phyloP scores from a whole-genome alignment of 768 basidiomycete species.

The Serendipita sp. region DNA sequence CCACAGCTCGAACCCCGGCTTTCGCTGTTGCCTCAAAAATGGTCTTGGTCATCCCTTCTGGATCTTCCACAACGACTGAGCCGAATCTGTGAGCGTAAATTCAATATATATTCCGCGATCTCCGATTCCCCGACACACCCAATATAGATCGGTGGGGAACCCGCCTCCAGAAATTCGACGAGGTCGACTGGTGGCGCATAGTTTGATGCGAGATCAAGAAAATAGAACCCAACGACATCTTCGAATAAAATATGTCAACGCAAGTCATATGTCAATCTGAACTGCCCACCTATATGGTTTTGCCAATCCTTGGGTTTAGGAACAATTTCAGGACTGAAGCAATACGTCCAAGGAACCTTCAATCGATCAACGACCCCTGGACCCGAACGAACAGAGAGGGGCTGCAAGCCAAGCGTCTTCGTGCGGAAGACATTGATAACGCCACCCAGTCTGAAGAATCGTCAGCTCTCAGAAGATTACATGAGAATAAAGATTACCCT shows the following conservation, averaged over 20 bases:
- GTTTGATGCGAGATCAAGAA: constrained; percentile 35
- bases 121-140: constrained; percentile 20
- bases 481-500: constrained; percentile 24
- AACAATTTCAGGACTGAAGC: constrained; percentile 41
- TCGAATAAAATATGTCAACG: background rate
- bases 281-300: constrained; percentile 35
- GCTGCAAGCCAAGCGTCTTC: constrained; percentile 30
- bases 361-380: constrained; percentile 36
- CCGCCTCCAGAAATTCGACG: constrained; percentile 31
- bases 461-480: background rate
- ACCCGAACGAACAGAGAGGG: constrained; percentile 35
- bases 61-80: constrained; percentile 43
- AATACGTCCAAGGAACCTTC: constrained; percentile 48
- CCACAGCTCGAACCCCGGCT: constrained; percentile 42
- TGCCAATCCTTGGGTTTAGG: constrained; percentile 51
- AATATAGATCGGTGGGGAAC: constrained; percentile 42
- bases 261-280: background rate
- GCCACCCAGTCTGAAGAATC: constrained; percentile 34
- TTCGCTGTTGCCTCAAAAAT: constrained; percentile 43
- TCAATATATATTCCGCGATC: no score
- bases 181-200: constrained; percentile 35
- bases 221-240: constrained; percentile 55
- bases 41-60: constrained; percentile 29
- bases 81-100: constrained; percentile 28
- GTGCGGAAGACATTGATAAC: constrained; percentile 43